These are phyloP conservation scores for Trichoderma semiorbis DNA, from an alignment of 2,329 filamentous ascomycete genomes.

Conservation along the genomic window DNA sequence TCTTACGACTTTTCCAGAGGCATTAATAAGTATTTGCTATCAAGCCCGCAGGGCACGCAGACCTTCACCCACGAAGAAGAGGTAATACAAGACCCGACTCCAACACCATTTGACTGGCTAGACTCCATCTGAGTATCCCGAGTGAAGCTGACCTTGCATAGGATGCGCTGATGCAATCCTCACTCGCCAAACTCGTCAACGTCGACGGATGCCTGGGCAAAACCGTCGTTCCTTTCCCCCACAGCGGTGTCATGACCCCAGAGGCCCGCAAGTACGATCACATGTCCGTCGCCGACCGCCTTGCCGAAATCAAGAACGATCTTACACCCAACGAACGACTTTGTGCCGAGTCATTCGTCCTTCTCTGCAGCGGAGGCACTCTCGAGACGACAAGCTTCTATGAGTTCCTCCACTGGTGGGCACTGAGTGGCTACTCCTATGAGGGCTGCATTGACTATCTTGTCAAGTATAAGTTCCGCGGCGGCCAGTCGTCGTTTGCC, in stretches of 20 bases:
- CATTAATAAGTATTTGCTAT: constrained; percentile 7
- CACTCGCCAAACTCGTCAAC: constrained; percentile 10
- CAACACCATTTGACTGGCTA: background rate
- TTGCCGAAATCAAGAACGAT: constrained; percentile 5
- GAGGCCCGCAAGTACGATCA: constrained; percentile 15
- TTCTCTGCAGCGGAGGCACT: constrained; percentile 5
- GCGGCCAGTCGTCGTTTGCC: constrained; percentile 5
- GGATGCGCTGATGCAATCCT: constrained; percentile 11
- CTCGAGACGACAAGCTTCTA: constrained; percentile 14
- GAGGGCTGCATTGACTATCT: constrained; percentile 10
- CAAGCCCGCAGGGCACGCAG: background rate
- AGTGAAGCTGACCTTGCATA: background rate
- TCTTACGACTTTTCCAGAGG: constrained; percentile 12
- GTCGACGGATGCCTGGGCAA: constrained; percentile 6
- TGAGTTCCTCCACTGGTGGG: constrained; percentile 14
- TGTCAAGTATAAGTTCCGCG: constrained; percentile 10
- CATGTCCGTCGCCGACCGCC: constrained; percentile 7
- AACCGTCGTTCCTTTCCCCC: constrained; percentile 5
- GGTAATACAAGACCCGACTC: background rate
- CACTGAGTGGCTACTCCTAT: constrained; percentile 10
- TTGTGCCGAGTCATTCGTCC: constrained; percentile 1
- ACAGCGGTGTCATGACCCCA: background rate
- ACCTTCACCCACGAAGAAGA: constrained; percentile 13
- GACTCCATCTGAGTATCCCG: background rate
- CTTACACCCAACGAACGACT: constrained; percentile 10